Base-by-base conservation (phyloP, 2,329 filamentous ascomycete species). In the Aspergillus viridinutans region DNA sequence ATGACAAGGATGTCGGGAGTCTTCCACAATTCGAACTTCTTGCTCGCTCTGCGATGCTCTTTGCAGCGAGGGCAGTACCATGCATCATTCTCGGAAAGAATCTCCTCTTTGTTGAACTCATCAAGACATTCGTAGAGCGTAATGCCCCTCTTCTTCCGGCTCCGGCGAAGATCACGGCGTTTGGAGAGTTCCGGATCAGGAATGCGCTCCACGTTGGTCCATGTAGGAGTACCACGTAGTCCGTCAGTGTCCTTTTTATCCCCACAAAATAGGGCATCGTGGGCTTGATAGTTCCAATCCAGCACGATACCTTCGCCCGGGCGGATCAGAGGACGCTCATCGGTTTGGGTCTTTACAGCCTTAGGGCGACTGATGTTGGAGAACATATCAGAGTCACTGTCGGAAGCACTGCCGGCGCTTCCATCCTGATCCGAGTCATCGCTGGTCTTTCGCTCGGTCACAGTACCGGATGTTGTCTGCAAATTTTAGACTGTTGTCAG, bases 51-150 rank as follows among this genome's bases (percentile, higher is more conserved):
- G 17, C 91, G 86, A 67, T 96, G 89, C 67, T 96, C 90, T 73
- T 97, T 97, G 81, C 94, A 99, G 29, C 91, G 85, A 56, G 91
- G 93, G 70, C 94, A 99, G 72, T 95, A 97, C 94, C 94, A 99
- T 58, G 91, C 93, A 71, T 99, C 95, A 69, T 95, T 90, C 72
- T 97, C 91, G 0, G 93, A 97, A 4, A 99, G 80, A 14, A 96
- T 86, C 74, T 99, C 94, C 58, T 92, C 90, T 71, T 93, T 93
- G 69, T 94, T 90, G 64, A 96, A 97, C 74, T 97, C 94, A 58
- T 92, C 89, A 54, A 99, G 83, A 70, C 94, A 99, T 65, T 97
- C 92, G 23, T 94, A 89, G 4, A 99, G 81, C 0, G 86, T 87
- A 62, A 97, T 87, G 28, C 94, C 94, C 54, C 86, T 81, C 73